Evolutionary conservation across 2,329 filamentous ascomycete genomes (phyloP).

Genomic region (Helicocarpus griseus): DNA sequence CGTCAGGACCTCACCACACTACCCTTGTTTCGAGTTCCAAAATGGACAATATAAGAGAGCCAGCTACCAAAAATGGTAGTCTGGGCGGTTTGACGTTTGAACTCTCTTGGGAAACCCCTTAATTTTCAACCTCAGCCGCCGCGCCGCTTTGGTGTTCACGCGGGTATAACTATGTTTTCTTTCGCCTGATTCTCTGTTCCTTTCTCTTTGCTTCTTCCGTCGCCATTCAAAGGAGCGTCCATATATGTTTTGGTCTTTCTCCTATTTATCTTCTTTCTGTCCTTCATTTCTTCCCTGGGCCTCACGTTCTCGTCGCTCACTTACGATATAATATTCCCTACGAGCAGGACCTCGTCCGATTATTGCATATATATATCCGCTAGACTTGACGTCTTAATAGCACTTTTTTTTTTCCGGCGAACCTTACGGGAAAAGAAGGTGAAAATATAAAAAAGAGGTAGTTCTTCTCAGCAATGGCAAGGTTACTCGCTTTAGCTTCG

Average conservation of each 20-base stretch:
- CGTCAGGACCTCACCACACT: slow-evolving; percentile 9
- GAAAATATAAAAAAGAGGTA: not conserved
- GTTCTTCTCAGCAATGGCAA: slow-evolving; percentile 8
- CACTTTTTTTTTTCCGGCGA: slow-evolving; percentile 17
- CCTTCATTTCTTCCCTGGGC: slow-evolving; percentile 12
- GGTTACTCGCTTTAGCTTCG: slow-evolving; percentile 10
- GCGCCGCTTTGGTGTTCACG: not conserved
- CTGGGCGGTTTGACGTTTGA: not conserved
- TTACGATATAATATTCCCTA: not conserved
- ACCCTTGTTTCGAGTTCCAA: not conserved
- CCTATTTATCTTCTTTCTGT: slow-evolving; percentile 9
- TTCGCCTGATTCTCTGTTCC: not conserved
- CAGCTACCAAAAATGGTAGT: not conserved
- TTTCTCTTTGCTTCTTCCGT: not conserved
- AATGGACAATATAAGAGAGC: not conserved
- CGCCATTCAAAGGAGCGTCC: not conserved
- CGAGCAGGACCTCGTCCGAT: slow-evolving; percentile 10
- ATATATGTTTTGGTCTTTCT: not conserved
- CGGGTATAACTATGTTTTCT: slow-evolving; percentile 1
- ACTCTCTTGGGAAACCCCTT: not conserved
- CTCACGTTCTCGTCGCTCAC: slow-evolving; percentile 5
- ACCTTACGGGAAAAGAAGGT: not conserved
- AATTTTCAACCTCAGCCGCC: not conserved
- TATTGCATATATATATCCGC: not conserved
- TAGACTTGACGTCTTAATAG: slow-evolving; percentile 5